Evolutionary conservation across 306 rosid genomes (phyloP).

Genomic region (Amphicarpaea edgeworthii): DNA sequence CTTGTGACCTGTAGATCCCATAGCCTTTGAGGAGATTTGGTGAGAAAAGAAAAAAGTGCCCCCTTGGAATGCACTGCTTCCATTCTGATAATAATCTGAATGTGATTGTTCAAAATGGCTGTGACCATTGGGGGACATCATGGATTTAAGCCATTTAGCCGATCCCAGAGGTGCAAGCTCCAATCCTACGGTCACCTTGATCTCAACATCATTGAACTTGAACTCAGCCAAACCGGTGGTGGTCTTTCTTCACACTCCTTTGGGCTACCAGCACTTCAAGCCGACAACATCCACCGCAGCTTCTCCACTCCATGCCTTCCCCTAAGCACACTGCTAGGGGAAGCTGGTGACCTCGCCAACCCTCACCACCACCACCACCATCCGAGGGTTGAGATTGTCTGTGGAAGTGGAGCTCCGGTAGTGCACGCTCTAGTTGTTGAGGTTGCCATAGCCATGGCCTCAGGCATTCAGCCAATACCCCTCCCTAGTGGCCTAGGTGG

Average conservation of each 20-base stretch:
- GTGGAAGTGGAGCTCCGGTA: slow-evolving; percentile 63
- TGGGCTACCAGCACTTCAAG: slow-evolving; percentile 60
- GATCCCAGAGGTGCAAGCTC: slow-evolving; percentile 78
- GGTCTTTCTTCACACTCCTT: slow-evolving; percentile 55
- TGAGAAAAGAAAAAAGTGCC: slow-evolving; percentile 30
- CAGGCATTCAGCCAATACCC: slow-evolving; percentile 67
- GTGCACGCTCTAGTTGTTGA: slow-evolving; percentile 73
- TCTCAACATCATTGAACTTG: slow-evolving; percentile 49
- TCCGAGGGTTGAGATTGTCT: slow-evolving; percentile 75
- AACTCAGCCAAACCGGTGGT: slow-evolving; percentile 43
- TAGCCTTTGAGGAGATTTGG: slow-evolving; percentile 48
- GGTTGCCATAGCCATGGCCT: slow-evolving; percentile 86
- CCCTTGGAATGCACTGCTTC: slow-evolving; percentile 69
- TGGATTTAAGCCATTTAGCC: slow-evolving; percentile 70
- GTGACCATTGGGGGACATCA: slow-evolving; percentile 73
- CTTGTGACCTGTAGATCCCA: slow-evolving; percentile 55
- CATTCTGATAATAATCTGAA: slow-evolving; percentile 51
- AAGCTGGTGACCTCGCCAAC: no score
- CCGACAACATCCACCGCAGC: slow-evolving; percentile 77
- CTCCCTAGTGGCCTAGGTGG: slow-evolving; percentile 86
- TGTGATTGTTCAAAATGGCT: slow-evolving; percentile 78
- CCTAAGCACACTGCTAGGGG: slow-evolving; percentile 53
- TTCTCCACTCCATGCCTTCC: slow-evolving; percentile 94
- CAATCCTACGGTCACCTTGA: slow-evolving; percentile 80
- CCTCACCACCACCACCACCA: no score